Base-by-base conservation (phyloP, 176 grass and related monocot species). In the Cocos nucifera region DNA sequence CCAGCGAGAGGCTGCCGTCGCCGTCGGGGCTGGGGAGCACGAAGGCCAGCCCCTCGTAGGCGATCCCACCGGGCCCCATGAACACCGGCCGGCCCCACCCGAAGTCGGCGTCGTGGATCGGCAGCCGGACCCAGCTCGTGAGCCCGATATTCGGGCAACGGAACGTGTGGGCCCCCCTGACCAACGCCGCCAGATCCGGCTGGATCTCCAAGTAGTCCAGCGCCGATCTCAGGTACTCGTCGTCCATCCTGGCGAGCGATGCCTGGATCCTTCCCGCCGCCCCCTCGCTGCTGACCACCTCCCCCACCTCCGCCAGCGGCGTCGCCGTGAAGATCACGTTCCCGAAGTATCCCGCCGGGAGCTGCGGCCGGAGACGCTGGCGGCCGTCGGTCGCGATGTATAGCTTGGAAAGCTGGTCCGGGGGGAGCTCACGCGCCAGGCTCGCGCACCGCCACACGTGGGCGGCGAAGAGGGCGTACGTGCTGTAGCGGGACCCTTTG, bases 31-130 rank as follows among this genome's bases (percentile, higher is more conserved):
- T 95, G 20, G 90, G 90, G 24, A 95, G 62, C 63, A 95, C 78
- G 18, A 90, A 95, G 1, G 83, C 86, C 49, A 87, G 64, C 15
- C 90, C 90, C 61, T 95, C 90, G 0, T 95, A 89, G 1, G 86
- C 80, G 6, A 95, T 87, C 24, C 83, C 83, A 0, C 86, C 90
- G 3, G 90, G 90, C 1, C 90, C 90, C 90, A 95, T 95, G 77
- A 87, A 95, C 56, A 95, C 78, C 1, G 79, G 89, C 18, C 20
- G 24, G 0, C 89, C 89, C 85, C 82, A 95, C 0, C 85, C 85
- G 62, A 95, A 89, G 71, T 95, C 76, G 5, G 82, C 82, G 64
- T 86, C 89, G 74, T 86, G 29, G 53, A 95, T 80, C 29, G 85
- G 82, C 71, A 86, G 51, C 15, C 73, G 78, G 4, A 85, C 75